These are phyloP conservation scores for Plectranthus barbatus DNA, from an alignment of 257 asterid genomes.

Conservation along the genomic window DNA sequence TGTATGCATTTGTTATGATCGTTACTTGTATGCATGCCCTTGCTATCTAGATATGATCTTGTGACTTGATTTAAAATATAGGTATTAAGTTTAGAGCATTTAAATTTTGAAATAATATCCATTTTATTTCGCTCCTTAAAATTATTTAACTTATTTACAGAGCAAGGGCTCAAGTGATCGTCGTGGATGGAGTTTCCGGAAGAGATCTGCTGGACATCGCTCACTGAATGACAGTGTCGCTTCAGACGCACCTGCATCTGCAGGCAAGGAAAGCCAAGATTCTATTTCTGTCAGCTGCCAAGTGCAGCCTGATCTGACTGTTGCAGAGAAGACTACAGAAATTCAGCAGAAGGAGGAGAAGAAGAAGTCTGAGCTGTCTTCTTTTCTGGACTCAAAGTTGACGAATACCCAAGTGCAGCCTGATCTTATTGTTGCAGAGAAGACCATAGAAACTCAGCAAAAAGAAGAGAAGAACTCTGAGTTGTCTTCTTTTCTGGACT, in stretches of 20 bases:
- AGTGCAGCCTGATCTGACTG: constrained; percentile 33
- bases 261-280: constrained; percentile 45
- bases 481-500: constrained; percentile 24
- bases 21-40: neutral
- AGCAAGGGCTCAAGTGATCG: constrained; percentile 64
- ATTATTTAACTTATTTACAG: constrained; percentile 30
- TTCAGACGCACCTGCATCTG: constrained; percentile 55
- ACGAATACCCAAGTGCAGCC: constrained; percentile 40
- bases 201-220: constrained; percentile 76
- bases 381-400: constrained; percentile 25
- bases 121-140: neutral
- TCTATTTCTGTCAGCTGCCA: constrained; percentile 34
- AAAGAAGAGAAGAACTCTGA: constrained; percentile 56
- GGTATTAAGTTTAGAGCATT: neutral
- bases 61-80: neutral
- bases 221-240: constrained; percentile 55
- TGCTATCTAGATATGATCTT: constrained; percentile 2
- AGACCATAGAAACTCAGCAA: constrained; percentile 25
- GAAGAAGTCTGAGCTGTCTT: constrained; percentile 30
- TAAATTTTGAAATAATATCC: neutral
- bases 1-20: neutral
- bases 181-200: constrained; percentile 89
- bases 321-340: constrained; percentile 37
- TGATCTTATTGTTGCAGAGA: constrained; percentile 35
- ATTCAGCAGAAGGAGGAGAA: constrained; percentile 45